Base-by-base conservation (phyloP, 257 asterid genomes). In the Asclepias syriaca region DNA sequence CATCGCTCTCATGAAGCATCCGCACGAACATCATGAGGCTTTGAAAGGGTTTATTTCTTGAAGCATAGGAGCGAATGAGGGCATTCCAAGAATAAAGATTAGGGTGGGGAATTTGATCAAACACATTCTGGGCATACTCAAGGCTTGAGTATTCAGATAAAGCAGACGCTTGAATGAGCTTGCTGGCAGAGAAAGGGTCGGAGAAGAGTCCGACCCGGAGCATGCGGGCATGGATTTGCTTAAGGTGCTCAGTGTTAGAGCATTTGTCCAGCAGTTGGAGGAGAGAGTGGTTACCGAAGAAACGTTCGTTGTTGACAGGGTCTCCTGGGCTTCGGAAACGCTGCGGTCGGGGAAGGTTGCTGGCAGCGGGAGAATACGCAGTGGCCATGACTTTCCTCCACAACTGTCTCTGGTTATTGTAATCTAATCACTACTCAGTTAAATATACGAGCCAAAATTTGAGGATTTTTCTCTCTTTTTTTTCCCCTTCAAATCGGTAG, bases 121-220 rank as follows among this genome's bases (percentile, higher is more conserved):
- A 92, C 92, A 88, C 83, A 57, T 75, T 75, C 65, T 78, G 87
- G 76, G 98, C 97, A 76, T 93, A 93, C 6, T 71, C 48, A 9
- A 90, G 80, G 76, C 87, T 84, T 69, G 93, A 85, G 77, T 85
- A 73, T n/a, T 80, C 70, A 1, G 93, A 87, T 0, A 87, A 68
- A 8, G 90, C 82, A 1, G 83, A 43, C 3, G 83, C 81, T 21
- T 88, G 87, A 21, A 93, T 81, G 72, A 93, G 91, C 65, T 90
- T 93, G 82, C 95, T 88, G 65, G 89, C 87, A 65, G 93, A 80
- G 74, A 83, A 90, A 3, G 91, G 91, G 60, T 93, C 97, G 68
- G 19, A 68, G 29, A 90, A 85, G 4, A 92, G 85, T 34, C 95
- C 97, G 15, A 69, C 39, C 2, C 94, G 90, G 11, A 90, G 93